Evolutionary conservation across 768 basidiomycete genomes (phyloP), one percentile per base, ranked within the genome.

Genomic region (Polyporus arcularius): DNA sequence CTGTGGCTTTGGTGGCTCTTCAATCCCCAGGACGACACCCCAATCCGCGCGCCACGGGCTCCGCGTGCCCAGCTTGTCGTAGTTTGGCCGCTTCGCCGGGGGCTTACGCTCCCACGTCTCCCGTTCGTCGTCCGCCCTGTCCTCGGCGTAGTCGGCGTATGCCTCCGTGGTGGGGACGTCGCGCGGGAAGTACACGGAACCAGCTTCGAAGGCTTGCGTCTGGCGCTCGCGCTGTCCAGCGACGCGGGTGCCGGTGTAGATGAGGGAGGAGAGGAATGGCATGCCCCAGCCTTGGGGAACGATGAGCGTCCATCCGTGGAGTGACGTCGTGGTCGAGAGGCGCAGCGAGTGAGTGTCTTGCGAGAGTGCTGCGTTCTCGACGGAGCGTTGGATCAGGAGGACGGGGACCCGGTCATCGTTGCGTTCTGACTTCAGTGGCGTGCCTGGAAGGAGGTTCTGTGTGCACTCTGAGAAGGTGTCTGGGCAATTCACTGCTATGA

Each of bases 211-310:
- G 41, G 84, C 79, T 66, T 96, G 94, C 4, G 86, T 87, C 65
- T 82, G 82, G 38, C 89, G 84, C 69, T 98, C 94, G 31, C 88
- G 85, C 68, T 95, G 89, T 2, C 96, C 96, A 5, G 83, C 91
- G 16, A 96, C 81, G 7, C 94, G 88, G 1, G 91, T 92, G 21
- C 90, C 89, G 0, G 95, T 94, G 72, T 85, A 87, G 3, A 82
- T 80, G 52, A 99, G 82, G 3, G 95, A 96, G 42, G 80, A 81
- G 63, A 92, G 85, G 75, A 98, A 94, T 1, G 95, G 81, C 88
- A 94, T 96, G 0, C 84, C 82, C 94, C 95, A 98, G 12, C 93
- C 94, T 1, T 85, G 79, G 3, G 96, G 96, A 35, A 96, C 72
- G 48, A 97, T 78, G 9, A 99, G 76, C 8, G 88, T 94, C 89